A percentile compares a stretch with the other conserved stretches of the same genome.
Conservation (phyloP, 306 rosid species). For the Begonia loranthoides region DNA sequence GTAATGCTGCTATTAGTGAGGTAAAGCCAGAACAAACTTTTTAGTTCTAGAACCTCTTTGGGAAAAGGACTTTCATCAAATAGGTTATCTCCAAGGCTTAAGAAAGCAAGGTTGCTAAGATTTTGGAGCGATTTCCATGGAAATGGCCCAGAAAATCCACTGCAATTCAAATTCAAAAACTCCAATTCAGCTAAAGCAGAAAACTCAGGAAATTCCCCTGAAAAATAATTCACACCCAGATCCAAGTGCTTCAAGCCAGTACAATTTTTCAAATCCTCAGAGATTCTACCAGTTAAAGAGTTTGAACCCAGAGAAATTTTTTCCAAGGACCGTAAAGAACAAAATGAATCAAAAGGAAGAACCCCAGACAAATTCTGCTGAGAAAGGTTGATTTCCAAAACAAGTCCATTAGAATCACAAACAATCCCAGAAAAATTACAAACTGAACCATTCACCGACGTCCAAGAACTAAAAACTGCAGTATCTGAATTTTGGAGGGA, state of each 20-base stretch:
- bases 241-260: constrained; percentile 42
- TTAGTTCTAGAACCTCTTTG: constrained; percentile 39
- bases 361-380: constrained; percentile 28
- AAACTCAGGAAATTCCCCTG: constrained; percentile 55
- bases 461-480: constrained; percentile 44
- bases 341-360: constrained; percentile 51
- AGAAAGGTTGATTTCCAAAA: constrained; percentile 49
- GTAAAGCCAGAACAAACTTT: constrained; percentile 61
- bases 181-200: constrained; percentile 29
- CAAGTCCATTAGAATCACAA: constrained; percentile 40
- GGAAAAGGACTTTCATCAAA: constrained; percentile 38
- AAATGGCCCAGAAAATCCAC: constrained; percentile 55
- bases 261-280: constrained; percentile 46
- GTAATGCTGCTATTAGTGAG: constrained; percentile 54
- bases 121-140: constrained; percentile 77
- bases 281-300: constrained; percentile 28
- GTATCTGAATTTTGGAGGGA: constrained; percentile 26
- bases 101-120: constrained; percentile 37
- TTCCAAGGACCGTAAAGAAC: constrained; percentile 34
- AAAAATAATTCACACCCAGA: constrained; percentile 46
- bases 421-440: constrained; percentile 47
- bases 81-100: constrained; percentile 69
- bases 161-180: constrained; percentile 39
- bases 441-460: constrained; percentile 3
- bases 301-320: constrained; percentile 41